Evolutionary conservation across 2,329 filamentous ascomycete genomes (phyloP), one percentile per base, ranked within the genome.

Genomic region (Curvularia hawaiiensis): DNA sequence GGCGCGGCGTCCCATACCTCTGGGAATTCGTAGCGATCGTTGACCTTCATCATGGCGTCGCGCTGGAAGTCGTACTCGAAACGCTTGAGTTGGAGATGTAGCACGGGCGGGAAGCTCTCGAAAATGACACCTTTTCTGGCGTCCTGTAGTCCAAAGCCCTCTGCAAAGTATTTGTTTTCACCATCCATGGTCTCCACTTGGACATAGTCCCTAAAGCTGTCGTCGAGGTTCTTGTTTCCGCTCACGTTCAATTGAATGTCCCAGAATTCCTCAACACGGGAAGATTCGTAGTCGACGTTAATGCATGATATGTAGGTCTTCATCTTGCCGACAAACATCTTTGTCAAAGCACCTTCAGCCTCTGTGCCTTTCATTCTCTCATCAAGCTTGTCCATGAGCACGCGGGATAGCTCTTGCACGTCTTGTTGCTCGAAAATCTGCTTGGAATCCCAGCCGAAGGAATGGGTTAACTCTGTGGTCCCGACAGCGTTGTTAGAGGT

Each of bases 291-390:
- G 70, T 96, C 89, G 61, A 99, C 96, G 75, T 99, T 95, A 75
- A 99, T 97, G 80, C 96, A 99, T 22, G 91, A 96, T 64, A 99
- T 96, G 77, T 98, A 99, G 0, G 95, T 99, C 80, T 98, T 98
- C 77, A 96, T 93, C 79, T 98, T 98, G 56, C 95, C 96, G 57
- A 95, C 93, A 71, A 99, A 98, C 81, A 99, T 90, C 61, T 90
- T 88, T 1, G 93, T 88, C 9, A 99, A 82, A 2, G 92, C 90
- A 66, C 94, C 96, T 73, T 98, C 91, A 12, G 92, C 91, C 50
- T 90, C 87, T 1, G 95, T 98, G 45, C 92, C 94, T 78, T 99
- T 99, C 96, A 99, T 99, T 75, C 91, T 94, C 71, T 95, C 90
- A 74, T 99, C 96, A 79, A 99, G 89, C 58, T 91, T 89, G 78